Conservation (phyloP, 129 eudicot species). For the Apium graveolens region DNA sequence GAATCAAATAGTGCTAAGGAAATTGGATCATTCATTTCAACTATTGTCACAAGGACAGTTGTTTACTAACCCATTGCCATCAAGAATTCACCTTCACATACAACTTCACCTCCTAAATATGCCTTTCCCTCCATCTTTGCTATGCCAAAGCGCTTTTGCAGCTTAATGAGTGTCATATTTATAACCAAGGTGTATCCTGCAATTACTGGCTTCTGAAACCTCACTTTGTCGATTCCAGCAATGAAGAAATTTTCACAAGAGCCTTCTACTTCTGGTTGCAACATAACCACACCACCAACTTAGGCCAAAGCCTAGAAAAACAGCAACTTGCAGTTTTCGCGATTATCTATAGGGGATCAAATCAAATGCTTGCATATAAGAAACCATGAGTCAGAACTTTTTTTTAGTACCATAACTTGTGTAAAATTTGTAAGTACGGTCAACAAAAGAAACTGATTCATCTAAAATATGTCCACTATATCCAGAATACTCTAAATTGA, state of each 20-base stretch:
- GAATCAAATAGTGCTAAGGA: neutral
- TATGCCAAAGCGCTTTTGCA: conserved; percentile 36
- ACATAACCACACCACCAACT: conserved; percentile 95
- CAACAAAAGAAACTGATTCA: neutral
- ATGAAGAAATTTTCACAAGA: conserved; percentile 80
- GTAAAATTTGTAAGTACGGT: neutral
- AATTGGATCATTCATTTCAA: neutral
- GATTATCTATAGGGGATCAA: neutral
- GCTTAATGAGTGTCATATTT: conserved; percentile 84
- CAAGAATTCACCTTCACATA: no score
- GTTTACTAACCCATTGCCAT: conserved; percentile 1
- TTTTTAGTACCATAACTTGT: neutral
- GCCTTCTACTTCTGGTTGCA: conserved; percentile 90
- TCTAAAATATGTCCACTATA: neutral
- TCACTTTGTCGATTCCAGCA: conserved; percentile 86
- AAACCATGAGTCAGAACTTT: neutral
- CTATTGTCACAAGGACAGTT: neutral
- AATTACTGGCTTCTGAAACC: conserved; percentile 83
- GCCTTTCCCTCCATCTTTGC: no score
- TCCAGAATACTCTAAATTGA: neutral
- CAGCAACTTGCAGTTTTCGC: conserved; percentile 7
- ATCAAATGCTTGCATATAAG: neutral
- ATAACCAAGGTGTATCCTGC: conserved; percentile 92
- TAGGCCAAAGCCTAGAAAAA: conserved; percentile 84
- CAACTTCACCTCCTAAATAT: no score